Evolutionary conservation across 228 moss, liverwort and hornwort species (phyloP), one percentile per base, ranked within the genome.

Genomic region (Sphagnum magellanicum): DNA sequence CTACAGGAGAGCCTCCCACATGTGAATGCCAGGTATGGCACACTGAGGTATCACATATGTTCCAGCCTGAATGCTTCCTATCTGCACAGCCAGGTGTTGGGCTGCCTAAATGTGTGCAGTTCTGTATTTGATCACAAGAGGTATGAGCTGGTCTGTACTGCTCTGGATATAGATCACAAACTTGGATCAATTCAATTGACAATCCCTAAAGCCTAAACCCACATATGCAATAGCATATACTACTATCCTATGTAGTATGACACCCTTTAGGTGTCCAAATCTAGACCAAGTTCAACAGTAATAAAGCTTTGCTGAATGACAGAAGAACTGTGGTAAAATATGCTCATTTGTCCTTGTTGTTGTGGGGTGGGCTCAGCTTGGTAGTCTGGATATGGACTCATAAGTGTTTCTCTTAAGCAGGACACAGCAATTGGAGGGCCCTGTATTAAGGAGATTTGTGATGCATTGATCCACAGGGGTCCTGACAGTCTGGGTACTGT

Each of bases 401-500:
- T 32, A 32, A 32, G 32, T 32, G 32, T 32, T 32, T 32, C n/a
- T 12, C 6, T 61, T 63, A 5, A 8, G 6, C 81, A 90, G 94
- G 78, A n/a, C 64, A 63, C 73, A 72, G 71, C 60, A 52, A 62
- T 64, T 52, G 51, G 64, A 57, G 81, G 72, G 69, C 90, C 90
- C 60, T 84, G 66, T 62, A 63, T 86, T 65, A 67, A 83, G 67
- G 90, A 87, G 70, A 70, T 98, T 60, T 88, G 82, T 72, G 78
- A 68, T 55, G 76, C 73, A 1, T 77, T 98, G 47, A 80, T 77
- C 72, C 88, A 79, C 70, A 83, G 97, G 76, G 97, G 98, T 55
- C 98, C 98, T 10, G 98, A 98, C 74, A 71, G 75, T 61, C 48
- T 93, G 11, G 77, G 87, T 48, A 87, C 74, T 11, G 74, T 83